A percentile compares a stretch with the other conserved stretches of the same genome.
Conservation (phyloP, 495 filamentous ascomycete species). For the Monascus purpureus region DNA sequence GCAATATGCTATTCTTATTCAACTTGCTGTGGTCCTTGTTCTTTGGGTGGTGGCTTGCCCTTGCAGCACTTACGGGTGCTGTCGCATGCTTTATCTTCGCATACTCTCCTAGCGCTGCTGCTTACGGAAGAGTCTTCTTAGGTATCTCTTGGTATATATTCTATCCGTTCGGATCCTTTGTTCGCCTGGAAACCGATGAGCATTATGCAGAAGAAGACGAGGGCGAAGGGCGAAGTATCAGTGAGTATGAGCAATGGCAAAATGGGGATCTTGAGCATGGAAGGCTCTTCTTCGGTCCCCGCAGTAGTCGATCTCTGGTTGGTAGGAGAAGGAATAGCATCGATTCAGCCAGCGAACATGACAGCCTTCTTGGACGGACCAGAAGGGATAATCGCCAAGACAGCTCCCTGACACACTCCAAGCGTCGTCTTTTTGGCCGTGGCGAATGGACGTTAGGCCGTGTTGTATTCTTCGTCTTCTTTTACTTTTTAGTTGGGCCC, state of each 20-base stretch:
- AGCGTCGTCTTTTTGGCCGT: slow-evolving; percentile 83
- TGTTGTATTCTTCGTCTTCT: slow-evolving; percentile 91
- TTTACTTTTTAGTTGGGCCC: slow-evolving; percentile 90
- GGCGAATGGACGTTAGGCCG: slow-evolving; percentile 91
- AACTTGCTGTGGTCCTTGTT: slow-evolving; percentile 83
- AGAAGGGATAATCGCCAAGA: slow-evolving; percentile 35
- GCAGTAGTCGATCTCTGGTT: slow-evolving; percentile 60
- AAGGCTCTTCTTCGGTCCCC: slow-evolving; percentile 86
- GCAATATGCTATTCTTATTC: slow-evolving; percentile 65
- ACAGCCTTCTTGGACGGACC: slow-evolving; percentile 70
- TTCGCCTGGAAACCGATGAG: slow-evolving; percentile 85
- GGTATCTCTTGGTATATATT: slow-evolving; percentile 77
- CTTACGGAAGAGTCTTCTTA: slow-evolving; percentile 75
- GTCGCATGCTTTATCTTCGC: slow-evolving; percentile 66
- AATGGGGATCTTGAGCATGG: slow-evolving; percentile 94
- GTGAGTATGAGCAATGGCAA: slow-evolving; percentile 99
- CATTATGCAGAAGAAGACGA: slow-evolving; percentile 91
- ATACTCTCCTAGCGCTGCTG: slow-evolving; percentile 62
- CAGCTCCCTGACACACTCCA: slow-evolving; percentile 44
- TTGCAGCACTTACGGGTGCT: slow-evolving; percentile 59
- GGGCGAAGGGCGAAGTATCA: slow-evolving; percentile 97
- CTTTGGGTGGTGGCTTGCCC: slow-evolving; percentile 95
- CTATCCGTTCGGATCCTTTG: slow-evolving; percentile 94
- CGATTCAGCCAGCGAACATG: slow-evolving; percentile 77
- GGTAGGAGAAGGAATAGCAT: slow-evolving; percentile 81